phyloP scores from a whole-genome alignment of 345 rosid species.

The Pistacia atlantica region DNA sequence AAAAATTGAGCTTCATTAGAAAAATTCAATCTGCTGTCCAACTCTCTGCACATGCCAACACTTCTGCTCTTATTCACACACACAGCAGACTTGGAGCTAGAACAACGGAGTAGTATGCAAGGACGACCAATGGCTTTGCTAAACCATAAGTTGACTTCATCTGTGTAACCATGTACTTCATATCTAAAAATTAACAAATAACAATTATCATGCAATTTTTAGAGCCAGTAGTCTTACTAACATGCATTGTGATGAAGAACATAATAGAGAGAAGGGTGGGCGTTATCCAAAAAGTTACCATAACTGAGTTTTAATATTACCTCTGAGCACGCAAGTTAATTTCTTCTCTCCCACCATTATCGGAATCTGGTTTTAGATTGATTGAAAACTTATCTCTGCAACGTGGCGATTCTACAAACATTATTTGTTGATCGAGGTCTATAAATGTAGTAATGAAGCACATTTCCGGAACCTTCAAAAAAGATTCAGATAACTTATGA shows the following conservation, averaged over 20 bases:
- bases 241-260: background rate
- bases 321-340: constrained; percentile 46
- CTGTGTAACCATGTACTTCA: constrained; percentile 47
- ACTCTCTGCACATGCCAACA: constrained; percentile 60
- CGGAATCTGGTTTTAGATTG: constrained; percentile 47
- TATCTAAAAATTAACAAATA: constrained; percentile 44
- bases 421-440: constrained; percentile 56
- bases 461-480: constrained; percentile 85
- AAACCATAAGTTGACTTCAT: constrained; percentile 75
- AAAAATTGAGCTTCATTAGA: constrained; percentile 93
- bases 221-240: background rate
- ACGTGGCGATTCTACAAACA: constrained; percentile 61
- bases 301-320: constrained; percentile 28
- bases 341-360: constrained; percentile 43
- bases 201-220: background rate
- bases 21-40: constrained; percentile 63
- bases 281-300: background rate
- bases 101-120: constrained; percentile 60
- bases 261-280: no score
- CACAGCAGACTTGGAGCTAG: constrained; percentile 35
- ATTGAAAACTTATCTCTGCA: constrained; percentile 66
- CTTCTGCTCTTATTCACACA: constrained; percentile 42
- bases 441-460: constrained; percentile 67
- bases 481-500: constrained; percentile 12
- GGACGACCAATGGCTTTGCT: constrained; percentile 73